Base-by-base conservation (phyloP, 129 eudicot genomes). In the Flaveria trinervia region DNA sequence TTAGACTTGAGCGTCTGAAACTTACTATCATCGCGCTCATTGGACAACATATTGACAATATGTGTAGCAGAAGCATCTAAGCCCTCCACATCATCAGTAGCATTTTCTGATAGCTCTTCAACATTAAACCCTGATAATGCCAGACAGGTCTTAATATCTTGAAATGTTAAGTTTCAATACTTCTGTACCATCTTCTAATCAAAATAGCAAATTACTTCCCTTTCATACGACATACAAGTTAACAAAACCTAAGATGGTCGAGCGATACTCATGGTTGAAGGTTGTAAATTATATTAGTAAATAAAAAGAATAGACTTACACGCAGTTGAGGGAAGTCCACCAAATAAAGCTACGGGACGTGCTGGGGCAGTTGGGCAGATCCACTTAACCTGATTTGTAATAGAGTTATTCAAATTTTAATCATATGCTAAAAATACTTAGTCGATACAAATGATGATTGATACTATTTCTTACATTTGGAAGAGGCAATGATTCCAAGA, bases 351-450 rank as follows among this genome's bases (percentile, higher is more conserved):
- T 9, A 88, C 82, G 11, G 92, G 87, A 25, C 96, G 93, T 80
- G 85, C 80, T 49, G 96, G 96, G 76, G 96, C 93, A 74, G 96
- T 88, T 77, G 93, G 93, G 82, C 91, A 90, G 51, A 90, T 90
- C 92, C 96, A 90, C 77, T 90, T 90, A 26, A 82, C 59, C 85
- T 82, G 56, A 25, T 49, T 26, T 75, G 55, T n/a, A n/a, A n/a
- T n/a, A n/a, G n/a, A 41, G 26, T 43, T 17, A 25, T 48, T 72
- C 30, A 65, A 30, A n/a, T 60, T 64, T 5, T 17, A 9, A 62
- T 39, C 43, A 45, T 23, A 11, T 5, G 49, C 43, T 68, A 52
- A 56, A 56, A 52, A 39, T 50, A 70, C 14, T 55, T 20, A 7
- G 61, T 41, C 44, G 23, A 70, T 60, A 6, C 60, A 36, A 60